These are phyloP conservation scores for Parietaria judaica DNA, from an alignment of 306 rosid genomes.

Conservation along the genomic window DNA sequence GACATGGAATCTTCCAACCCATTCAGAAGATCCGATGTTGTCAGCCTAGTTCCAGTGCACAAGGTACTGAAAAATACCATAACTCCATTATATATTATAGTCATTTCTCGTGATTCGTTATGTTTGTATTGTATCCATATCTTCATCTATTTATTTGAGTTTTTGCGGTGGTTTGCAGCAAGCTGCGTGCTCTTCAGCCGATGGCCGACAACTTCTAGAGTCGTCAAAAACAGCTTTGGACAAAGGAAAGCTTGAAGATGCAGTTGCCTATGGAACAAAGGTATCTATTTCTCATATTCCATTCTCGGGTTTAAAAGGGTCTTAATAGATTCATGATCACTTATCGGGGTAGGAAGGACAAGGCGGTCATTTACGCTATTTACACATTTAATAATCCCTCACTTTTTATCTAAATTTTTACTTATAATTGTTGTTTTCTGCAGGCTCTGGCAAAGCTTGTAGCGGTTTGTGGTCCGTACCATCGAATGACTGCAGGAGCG, in stretches of 20 bases:
- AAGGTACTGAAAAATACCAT: conserved; percentile 50
- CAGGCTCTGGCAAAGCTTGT: conserved; percentile 97
- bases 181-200: conserved; percentile 99
- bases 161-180: conserved; percentile 54
- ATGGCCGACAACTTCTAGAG: conserved; percentile 95
- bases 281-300: conserved; percentile 23
- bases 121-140: conserved; percentile 14
- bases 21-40: conserved; percentile 68
- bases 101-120: conserved; percentile 7
- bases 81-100: conserved; percentile 14
- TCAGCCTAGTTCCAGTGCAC: conserved; percentile 87
- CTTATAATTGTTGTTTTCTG: conserved; percentile 14
- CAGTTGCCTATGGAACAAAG: conserved; percentile 90
- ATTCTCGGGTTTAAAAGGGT: no score
- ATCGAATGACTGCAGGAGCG: conserved; percentile 98
- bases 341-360: no score
- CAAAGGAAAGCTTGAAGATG: conserved; percentile 98
- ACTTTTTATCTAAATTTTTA: neutral
- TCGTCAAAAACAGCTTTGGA: conserved; percentile 97
- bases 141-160: conserved; percentile 15
- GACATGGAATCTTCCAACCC: conserved; percentile 87
- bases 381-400: no score
- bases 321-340: no score
- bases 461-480: conserved; percentile 98
- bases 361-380: no score